Percentiles rank a stretch among this genome's conserved stretches.
Conservation (phyloP, 2,329 filamentous ascomycete genomes). For the Blumeriella jaapii region DNA sequence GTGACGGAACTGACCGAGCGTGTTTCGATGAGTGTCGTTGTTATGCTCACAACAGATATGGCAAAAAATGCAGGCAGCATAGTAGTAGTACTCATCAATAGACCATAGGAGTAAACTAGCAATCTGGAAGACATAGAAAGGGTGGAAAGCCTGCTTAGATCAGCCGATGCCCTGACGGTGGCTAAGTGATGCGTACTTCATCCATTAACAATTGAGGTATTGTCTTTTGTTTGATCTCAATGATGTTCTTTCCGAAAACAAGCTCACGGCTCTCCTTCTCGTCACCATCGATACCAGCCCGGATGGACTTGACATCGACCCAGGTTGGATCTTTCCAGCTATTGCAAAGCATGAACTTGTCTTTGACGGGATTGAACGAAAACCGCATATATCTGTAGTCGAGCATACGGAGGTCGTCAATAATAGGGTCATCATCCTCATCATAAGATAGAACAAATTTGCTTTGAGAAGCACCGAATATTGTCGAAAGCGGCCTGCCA, state of each 20-base stretch:
- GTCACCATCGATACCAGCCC: slow-evolving; percentile 74
- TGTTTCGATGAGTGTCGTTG: slow-evolving; percentile 81
- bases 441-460: slow-evolving; percentile 43
- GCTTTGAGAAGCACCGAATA: slow-evolving; percentile 59
- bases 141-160: slow-evolving; percentile 65
- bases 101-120: slow-evolving; percentile 93
- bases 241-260: slow-evolving; percentile 82
- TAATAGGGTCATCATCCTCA: slow-evolving; percentile 68
- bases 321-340: slow-evolving; percentile 93
- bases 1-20: slow-evolving; percentile 48
- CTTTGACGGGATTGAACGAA: slow-evolving; percentile 77
- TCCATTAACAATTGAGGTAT: slow-evolving; percentile 74
- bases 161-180: slow-evolving; percentile 1
- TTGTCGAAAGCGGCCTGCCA: slow-evolving; percentile 44
- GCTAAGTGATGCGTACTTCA: slow-evolving; percentile 44
- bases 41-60: slow-evolving; percentile 88
- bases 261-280: slow-evolving; percentile 73
- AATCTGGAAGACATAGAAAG: slow-evolving; percentile 97
- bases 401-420: slow-evolving; percentile 63
- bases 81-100: slow-evolving; percentile 94
- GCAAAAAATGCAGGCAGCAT: slow-evolving; percentile 88
- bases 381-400: slow-evolving; percentile 94
- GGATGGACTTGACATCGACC: slow-evolving; percentile 65
- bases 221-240: slow-evolving; percentile 88
- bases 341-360: slow-evolving; percentile 76